phyloP scores from a whole-genome alignment of 805 yeast species.

The Jamesozyma hellenica region DNA sequence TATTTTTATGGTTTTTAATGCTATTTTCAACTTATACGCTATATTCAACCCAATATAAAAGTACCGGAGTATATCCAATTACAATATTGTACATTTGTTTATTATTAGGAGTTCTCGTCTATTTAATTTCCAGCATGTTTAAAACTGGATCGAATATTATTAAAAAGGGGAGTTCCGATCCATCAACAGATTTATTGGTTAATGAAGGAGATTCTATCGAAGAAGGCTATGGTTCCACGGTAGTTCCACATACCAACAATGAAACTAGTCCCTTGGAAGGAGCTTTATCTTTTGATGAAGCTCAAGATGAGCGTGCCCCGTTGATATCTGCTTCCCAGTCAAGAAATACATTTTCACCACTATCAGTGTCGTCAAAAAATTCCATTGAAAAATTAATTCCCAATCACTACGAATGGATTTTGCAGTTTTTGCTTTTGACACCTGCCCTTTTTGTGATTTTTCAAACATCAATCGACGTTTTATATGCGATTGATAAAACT shows the following conservation, averaged over 20 bases:
- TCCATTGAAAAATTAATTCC: conserved; percentile 7
- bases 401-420: conserved; percentile 61
- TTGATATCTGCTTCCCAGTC: conserved; percentile 6
- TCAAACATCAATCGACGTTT: conserved; percentile 36
- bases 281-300: conserved; percentile 4
- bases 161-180: neutral
- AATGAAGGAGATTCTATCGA: neutral
- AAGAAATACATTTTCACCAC: too few relatives aligned
- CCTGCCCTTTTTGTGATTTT: conserved; percentile 55
- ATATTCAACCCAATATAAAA: conserved; percentile 36
- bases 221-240: neutral
- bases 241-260: neutral
- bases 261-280: neutral
- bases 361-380: neutral
- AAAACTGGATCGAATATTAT: neutral
- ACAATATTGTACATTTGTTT: conserved; percentile 34
- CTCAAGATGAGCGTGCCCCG: conserved; percentile 31
- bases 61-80: conserved; percentile 42
- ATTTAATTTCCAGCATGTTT: conserved; percentile 2
- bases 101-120: conserved; percentile 1
- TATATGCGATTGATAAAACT: conserved; percentile 51
- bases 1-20: conserved; percentile 48
- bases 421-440: conserved; percentile 59
- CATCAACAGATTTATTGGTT: neutral
- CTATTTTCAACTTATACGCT: conserved; percentile 41